These are phyloP conservation scores for Penicillium sp. DNA, from an alignment of 2,329 filamentous ascomycete species.

Conservation along the genomic window DNA sequence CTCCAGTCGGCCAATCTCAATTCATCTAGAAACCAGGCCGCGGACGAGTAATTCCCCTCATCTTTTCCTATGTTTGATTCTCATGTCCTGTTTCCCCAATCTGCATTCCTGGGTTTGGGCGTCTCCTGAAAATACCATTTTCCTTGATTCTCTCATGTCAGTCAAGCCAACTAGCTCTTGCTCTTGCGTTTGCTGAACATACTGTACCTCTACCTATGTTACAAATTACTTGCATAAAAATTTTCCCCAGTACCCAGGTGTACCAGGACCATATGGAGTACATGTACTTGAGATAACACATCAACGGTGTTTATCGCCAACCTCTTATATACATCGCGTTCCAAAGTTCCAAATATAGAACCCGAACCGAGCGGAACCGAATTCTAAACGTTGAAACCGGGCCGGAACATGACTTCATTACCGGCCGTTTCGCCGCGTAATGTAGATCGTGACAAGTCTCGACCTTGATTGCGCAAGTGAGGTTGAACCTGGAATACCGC, in stretches of 20 bases:
- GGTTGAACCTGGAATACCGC: too few relatives aligned
- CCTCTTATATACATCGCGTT: too few relatives aligned
- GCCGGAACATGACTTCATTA: not conserved
- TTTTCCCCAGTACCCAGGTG: too few relatives aligned
- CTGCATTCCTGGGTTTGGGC: constrained; percentile 26
- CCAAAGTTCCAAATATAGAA: not conserved
- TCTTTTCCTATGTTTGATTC: constrained; percentile 7
- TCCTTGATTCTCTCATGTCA: constrained; percentile 7
- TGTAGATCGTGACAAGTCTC: not conserved
- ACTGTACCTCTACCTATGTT: constrained; percentile 1
- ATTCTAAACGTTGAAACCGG: not conserved
- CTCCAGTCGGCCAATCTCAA: constrained; percentile 34
- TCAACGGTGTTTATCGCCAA: too few relatives aligned
- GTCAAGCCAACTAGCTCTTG: not conserved
- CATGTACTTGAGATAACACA: too few relatives aligned
- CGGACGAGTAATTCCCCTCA: constrained; percentile 23
- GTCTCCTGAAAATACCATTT: constrained; percentile 28
- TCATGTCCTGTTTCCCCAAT: constrained; percentile 3
- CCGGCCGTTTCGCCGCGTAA: not conserved
- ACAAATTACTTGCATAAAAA: not conserved
- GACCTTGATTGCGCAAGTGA: not conserved
- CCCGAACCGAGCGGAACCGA: not conserved
- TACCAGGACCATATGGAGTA: too few relatives aligned
- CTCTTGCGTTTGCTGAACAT: constrained; percentile 1
- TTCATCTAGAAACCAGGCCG: constrained; percentile 23